These are phyloP conservation scores for Somion occarium DNA, from an alignment of 1,284 basidiomycete species.

Conservation along the genomic window DNA sequence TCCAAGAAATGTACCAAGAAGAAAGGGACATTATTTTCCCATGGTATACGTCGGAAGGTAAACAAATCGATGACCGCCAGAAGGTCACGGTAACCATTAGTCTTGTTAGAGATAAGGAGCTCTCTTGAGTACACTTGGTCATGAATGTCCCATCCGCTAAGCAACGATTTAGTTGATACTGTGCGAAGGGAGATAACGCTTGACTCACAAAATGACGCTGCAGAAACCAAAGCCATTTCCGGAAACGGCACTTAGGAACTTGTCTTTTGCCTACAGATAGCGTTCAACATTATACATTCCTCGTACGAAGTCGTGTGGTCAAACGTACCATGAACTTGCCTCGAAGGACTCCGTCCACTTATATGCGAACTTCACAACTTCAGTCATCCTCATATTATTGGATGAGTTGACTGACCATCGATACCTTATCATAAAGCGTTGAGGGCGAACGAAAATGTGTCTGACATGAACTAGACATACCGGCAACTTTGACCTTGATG, in stretches of 20 bases:
- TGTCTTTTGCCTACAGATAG: conserved; percentile 69
- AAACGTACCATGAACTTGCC: conserved; percentile 85
- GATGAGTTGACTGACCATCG: conserved; percentile 45
- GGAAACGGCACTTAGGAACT: conserved; percentile 85
- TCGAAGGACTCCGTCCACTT: conserved; percentile 89
- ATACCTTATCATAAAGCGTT: conserved; percentile 40
- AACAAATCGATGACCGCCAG: conserved; percentile 81
- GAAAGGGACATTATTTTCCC: conserved; percentile 91
- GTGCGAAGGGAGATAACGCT: conserved; percentile 2
- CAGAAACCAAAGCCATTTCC: conserved; percentile 89
- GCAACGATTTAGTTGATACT: neutral
- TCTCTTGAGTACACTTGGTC: conserved; percentile 82
- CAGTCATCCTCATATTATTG: neutral
- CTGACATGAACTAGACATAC: conserved; percentile 37
- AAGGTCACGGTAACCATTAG: conserved; percentile 90
- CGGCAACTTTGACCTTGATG: conserved; percentile 90
- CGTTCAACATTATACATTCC: neutral
- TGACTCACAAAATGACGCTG: conserved; percentile 78
- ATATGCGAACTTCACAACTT: conserved; percentile 9
- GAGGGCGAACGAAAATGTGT: neutral
- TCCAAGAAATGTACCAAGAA: conserved; percentile 90
- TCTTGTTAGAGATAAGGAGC: conserved; percentile 84
- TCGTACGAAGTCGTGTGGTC: too few relatives aligned
- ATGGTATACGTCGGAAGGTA: conserved; percentile 84
- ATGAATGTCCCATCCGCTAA: conserved; percentile 85